Evolutionary conservation across 2,329 filamentous ascomycete species (phyloP).

Genomic region (Pseudogymnoascus sp.): DNA sequence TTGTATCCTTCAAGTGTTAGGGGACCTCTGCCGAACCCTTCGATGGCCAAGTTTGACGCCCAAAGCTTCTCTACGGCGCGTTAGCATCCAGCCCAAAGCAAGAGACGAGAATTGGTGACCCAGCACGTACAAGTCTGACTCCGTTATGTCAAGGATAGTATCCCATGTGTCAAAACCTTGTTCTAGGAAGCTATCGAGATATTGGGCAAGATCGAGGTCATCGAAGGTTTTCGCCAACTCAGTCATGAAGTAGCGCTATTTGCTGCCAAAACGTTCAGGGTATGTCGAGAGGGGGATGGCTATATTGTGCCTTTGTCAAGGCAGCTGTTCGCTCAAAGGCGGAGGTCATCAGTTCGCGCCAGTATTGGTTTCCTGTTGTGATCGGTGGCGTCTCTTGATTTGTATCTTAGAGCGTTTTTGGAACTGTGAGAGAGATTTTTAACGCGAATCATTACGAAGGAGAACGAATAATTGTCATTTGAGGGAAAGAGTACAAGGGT

Average conservation of each 20-base stretch:
- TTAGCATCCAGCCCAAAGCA: constrained; percentile 10
- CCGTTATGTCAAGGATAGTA: constrained; percentile 73
- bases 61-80: constrained; percentile 51
- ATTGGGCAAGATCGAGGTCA: constrained; percentile 71
- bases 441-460: too few species aligned
- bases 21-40: constrained; percentile 51
- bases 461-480: too few species aligned
- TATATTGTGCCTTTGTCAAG: too few species aligned
- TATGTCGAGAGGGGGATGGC: neutral
- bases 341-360: neutral
- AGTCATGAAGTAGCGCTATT: constrained; percentile 20
- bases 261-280: neutral
- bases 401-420: too few species aligned
- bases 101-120: neutral
- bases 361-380: neutral
- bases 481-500: too few species aligned
- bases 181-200: constrained; percentile 62
- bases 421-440: too few species aligned
- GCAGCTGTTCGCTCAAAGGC: neutral
- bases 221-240: constrained; percentile 58
- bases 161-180: constrained; percentile 84
- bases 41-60: constrained; percentile 75
- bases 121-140: constrained; percentile 60
- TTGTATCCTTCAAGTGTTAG: constrained; percentile 10
- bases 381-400: neutral